Evolutionary conservation across 257 asterid genomes (phyloP), one percentile per base, ranked within the genome.

Genomic region (Solanum rostratum): DNA sequence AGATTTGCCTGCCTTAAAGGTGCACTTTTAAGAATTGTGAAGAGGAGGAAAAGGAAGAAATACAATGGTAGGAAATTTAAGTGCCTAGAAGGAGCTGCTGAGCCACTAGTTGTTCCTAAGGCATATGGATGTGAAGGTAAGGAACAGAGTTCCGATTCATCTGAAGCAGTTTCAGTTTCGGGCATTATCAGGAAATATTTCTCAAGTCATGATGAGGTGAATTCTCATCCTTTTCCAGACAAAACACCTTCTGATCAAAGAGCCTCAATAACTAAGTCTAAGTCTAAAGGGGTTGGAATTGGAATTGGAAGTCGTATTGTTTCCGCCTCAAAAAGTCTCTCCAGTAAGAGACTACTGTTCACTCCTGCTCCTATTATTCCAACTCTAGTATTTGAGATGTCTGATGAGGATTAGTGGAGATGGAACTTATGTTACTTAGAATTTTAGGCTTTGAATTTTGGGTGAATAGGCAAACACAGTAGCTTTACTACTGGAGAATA

Each of bases 101-200:
- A 46, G 43, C 86, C 39, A 63, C 52, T 5, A 22, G 68, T 52
- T 62, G 74, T 85, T 63, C 73, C 82, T 15, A 59, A 45, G 22
- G 84, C 69, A 33, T 50, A 69, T 73, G 73, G 49, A 54, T 71
- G 53, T 33, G 86, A 81, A 12, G 79, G 39, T 45, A 74, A 66
- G 59, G 82, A 46, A 37, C 6, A 43, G 27, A 82, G 84, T 37
- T 29, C 53, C 24, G 86, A 90, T 5, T 41, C 81, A 70, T 87
- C 92, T 14, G 94, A 92, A 86, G 50, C 92, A 55, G 80, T 83
- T 79, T 92, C 94, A 20, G 91, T 92, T 85, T 92, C 94, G 9
- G 92, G 94, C 45, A 90, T 92, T 73, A 92, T 94, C 86, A 81
- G 55, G 54, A 93, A 92, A 76, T 94, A 94, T 85, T 93, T 94